phyloP scores from a whole-genome alignment of 2,329 filamentous ascomycete genomes.

The Thelonectria blattea region DNA sequence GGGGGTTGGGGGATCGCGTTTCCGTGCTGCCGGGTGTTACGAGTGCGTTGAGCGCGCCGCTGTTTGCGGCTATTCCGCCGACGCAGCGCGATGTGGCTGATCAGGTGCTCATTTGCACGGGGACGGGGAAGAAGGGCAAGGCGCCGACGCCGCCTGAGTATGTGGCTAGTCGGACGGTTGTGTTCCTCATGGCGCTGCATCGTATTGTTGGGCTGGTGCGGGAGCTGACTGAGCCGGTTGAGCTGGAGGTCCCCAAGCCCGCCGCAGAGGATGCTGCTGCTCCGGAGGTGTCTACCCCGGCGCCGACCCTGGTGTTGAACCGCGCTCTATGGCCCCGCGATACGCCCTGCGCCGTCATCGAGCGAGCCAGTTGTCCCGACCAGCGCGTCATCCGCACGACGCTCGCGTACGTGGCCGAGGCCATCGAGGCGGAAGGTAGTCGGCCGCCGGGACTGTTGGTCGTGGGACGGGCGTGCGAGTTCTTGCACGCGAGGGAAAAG shows the following conservation, averaged over 20 bases:
- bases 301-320: conserved; percentile 21
- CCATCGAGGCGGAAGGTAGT: conserved; percentile 88
- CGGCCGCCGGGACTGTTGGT: conserved; percentile 88
- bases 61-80: conserved; percentile 86
- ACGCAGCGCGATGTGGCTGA: conserved; percentile 92
- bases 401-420: conserved; percentile 76
- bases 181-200: conserved; percentile 96
- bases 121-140: conserved; percentile 88
- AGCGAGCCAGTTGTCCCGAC: conserved; percentile 91
- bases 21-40: conserved; percentile 89
- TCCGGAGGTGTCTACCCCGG: conserved; percentile 12
- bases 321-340: conserved; percentile 68
- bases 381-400: conserved; percentile 92
- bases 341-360: conserved; percentile 92
- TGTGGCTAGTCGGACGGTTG: conserved; percentile 77
- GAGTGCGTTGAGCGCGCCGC: conserved; percentile 81
- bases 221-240: conserved; percentile 64
- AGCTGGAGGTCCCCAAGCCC: conserved; percentile 38
- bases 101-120: conserved; percentile 94
- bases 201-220: conserved; percentile 75
- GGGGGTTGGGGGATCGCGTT: conserved; percentile 69
- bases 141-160: conserved; percentile 83
- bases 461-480: conserved; percentile 82
- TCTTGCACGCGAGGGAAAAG: conserved; percentile 64
- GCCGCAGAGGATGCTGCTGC: conserved; percentile 30